Evolutionary conservation across 2,329 filamentous ascomycete genomes (phyloP).

Genomic region (Rhinocladiella mackenziei): DNA sequence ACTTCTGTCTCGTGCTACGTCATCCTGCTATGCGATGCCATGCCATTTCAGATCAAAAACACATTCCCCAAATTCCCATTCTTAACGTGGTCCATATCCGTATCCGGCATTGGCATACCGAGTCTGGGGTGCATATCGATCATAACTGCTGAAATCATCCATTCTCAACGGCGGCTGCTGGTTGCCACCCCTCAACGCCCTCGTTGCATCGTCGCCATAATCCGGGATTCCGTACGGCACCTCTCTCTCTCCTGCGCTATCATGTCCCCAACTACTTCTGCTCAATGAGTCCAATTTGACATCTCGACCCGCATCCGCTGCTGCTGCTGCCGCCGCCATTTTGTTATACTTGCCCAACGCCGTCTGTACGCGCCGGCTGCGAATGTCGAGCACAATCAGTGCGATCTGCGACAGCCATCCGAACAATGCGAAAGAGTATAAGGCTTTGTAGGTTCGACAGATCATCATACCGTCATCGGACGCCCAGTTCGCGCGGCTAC

Average conservation of each 20-base stretch:
- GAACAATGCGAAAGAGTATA: slow-evolving; percentile 54
- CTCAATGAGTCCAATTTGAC: slow-evolving; percentile 34
- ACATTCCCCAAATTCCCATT: slow-evolving; percentile 28
- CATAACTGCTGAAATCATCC: neutral
- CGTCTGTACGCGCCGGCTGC: slow-evolving; percentile 44
- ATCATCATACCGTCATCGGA: slow-evolving; percentile 53
- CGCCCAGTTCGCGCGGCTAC: slow-evolving; percentile 51
- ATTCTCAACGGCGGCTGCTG: neutral
- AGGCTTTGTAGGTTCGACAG: slow-evolving; percentile 56
- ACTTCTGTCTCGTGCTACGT: no score
- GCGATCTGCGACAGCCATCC: slow-evolving; percentile 46
- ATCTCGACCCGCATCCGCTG: slow-evolving; percentile 24
- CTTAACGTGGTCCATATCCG: slow-evolving; percentile 5
- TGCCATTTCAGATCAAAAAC: no score
- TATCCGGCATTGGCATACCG: neutral
- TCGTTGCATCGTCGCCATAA: neutral
- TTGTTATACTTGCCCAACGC: slow-evolving; percentile 48
- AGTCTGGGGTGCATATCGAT: neutral
- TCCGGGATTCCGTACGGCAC: neutral
- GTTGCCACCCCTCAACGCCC: neutral
- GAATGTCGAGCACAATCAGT: slow-evolving; percentile 49
- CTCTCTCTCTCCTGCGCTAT: neutral
- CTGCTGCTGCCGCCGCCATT: slow-evolving; percentile 42
- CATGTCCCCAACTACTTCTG: no score
- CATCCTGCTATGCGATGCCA: no score